Evolutionary conservation across 2,329 filamentous ascomycete genomes (phyloP).

Genomic region (Aspergillus sp.): DNA sequence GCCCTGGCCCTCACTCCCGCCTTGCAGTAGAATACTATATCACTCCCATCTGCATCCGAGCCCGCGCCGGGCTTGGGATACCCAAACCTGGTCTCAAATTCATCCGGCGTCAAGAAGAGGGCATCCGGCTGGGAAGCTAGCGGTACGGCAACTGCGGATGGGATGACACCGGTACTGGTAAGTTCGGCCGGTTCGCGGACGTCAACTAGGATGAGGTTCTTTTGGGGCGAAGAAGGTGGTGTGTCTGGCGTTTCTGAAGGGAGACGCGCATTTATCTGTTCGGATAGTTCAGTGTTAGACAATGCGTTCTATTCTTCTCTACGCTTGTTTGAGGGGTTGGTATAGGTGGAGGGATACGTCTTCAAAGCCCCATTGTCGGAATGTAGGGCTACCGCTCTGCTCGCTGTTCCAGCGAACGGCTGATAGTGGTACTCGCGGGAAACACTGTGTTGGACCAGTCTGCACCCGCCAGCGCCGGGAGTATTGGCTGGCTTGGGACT

Average conservation of each 20-base stretch:
- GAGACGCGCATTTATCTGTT: slow-evolving; percentile 37
- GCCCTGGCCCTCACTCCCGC: slow-evolving; percentile 79
- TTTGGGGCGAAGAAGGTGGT: slow-evolving; percentile 26
- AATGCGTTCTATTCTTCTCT: neutral
- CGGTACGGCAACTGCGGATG: slow-evolving; percentile 78
- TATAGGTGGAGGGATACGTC: slow-evolving; percentile 27
- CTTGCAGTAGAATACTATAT: slow-evolving; percentile 86
- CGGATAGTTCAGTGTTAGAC: neutral
- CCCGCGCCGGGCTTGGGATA: slow-evolving; percentile 65
- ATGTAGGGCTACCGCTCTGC: slow-evolving; percentile 1
- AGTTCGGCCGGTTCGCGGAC: slow-evolving; percentile 51
- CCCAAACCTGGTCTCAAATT: slow-evolving; percentile 81
- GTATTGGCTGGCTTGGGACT: neutral
- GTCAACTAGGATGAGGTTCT: slow-evolving; percentile 41
- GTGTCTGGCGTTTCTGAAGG: slow-evolving; percentile 21
- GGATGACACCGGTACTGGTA: slow-evolving; percentile 61
- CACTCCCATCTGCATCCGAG: slow-evolving; percentile 8
- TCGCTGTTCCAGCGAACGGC: slow-evolving; percentile 18
- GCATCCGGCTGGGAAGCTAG: slow-evolving; percentile 74
- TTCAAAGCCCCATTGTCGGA: slow-evolving; percentile 36
- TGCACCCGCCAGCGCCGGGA: neutral
- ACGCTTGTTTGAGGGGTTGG: neutral
- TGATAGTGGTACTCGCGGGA: no score
- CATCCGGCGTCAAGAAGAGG: slow-evolving; percentile 71
- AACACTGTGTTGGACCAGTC: neutral